A percentile compares a stretch with the other conserved stretches of the same genome.
Conservation (phyloP, 2,329 filamentous ascomycete species). For the Ophiocordyceps unilateralis region DNA sequence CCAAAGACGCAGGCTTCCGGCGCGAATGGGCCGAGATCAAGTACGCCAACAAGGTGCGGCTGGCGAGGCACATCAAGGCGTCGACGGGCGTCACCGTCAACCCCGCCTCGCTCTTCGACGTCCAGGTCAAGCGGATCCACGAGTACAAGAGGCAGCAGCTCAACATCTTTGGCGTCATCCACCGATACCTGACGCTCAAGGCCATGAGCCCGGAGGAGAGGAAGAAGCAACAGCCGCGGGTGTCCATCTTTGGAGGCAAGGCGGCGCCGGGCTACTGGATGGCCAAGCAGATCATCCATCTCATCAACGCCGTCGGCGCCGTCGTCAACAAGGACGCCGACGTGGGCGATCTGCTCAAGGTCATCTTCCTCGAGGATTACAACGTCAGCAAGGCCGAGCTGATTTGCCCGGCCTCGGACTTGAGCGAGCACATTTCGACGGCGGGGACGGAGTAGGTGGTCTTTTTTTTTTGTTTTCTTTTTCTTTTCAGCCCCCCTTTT, state of each 20-base stretch:
- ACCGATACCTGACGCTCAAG: constrained; percentile 83
- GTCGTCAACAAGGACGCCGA: constrained; percentile 89
- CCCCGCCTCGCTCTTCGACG: constrained; percentile 77
- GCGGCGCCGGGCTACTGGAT: constrained; percentile 99
- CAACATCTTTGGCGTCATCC: constrained; percentile 96
- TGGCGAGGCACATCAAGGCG: constrained; percentile 81
- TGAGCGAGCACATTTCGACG: constrained; percentile 97
- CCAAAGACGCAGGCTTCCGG: constrained; percentile 77
- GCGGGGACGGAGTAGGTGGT: constrained; percentile 67
- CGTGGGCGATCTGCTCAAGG: constrained; percentile 86
- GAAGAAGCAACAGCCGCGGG: constrained; percentile 73
- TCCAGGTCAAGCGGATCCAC: constrained; percentile 97
- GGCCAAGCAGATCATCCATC: constrained; percentile 96
- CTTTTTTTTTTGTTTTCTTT: too few relatives aligned
- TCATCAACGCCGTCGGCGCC: constrained; percentile 79
- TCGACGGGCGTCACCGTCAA: constrained; percentile 70
- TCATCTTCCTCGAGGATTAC: constrained; percentile 95
- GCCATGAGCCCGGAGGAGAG: constrained; percentile 64
- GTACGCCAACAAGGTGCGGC: constrained; percentile 80
- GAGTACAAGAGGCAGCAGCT: constrained; percentile 99
- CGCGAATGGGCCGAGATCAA: constrained; percentile 96
- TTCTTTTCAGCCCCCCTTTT: too few relatives aligned
- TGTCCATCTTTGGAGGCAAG: constrained; percentile 95
- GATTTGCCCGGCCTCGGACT: constrained; percentile 82
- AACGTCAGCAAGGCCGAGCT: constrained; percentile 99